Evolutionary conservation across 441 rosid species (phyloP).

Genomic region (Viola pubescens): DNA sequence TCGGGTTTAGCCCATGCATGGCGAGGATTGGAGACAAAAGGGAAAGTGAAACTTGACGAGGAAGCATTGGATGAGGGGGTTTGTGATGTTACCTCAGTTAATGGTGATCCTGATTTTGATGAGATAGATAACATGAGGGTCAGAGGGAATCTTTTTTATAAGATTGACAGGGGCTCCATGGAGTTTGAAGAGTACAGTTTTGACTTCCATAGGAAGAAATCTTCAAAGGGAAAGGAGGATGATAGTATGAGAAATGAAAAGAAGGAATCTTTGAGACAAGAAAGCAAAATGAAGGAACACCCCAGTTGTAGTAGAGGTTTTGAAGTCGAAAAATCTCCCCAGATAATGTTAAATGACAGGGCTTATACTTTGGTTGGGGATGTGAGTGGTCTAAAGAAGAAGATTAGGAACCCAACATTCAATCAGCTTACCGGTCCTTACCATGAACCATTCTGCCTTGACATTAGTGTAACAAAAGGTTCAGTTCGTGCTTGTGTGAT

Average conservation of each 20-base stretch:
- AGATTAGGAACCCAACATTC: conserved; percentile 58
- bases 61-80: conserved; percentile 16
- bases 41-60: conserved; percentile 1
- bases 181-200: conserved; percentile 70
- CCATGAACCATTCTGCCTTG: conserved; percentile 83
- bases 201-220: conserved; percentile 65
- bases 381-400: conserved; percentile 36
- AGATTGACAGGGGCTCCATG: conserved; percentile 64
- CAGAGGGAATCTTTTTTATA: conserved; percentile 66
- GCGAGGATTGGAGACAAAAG: conserved; percentile 25
- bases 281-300: conserved; percentile 19
- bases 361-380: conserved; percentile 11
- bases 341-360: conserved; percentile 17
- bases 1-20: conserved; percentile 53
- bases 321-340: conserved; percentile 15
- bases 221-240: conserved; percentile 27
- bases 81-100: conserved; percentile 15
- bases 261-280: conserved; percentile 21
- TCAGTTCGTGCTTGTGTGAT: conserved; percentile 79
- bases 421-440: conserved; percentile 82
- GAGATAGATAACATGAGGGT: conserved; percentile 73
- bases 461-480: conserved; percentile 67
- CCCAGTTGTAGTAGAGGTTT: conserved; percentile 1
- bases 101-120: conserved; percentile 42
- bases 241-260: conserved; percentile 20